Evolutionary conservation across 805 yeast species (phyloP).

Genomic region (Metschnikowia henanensis): DNA sequence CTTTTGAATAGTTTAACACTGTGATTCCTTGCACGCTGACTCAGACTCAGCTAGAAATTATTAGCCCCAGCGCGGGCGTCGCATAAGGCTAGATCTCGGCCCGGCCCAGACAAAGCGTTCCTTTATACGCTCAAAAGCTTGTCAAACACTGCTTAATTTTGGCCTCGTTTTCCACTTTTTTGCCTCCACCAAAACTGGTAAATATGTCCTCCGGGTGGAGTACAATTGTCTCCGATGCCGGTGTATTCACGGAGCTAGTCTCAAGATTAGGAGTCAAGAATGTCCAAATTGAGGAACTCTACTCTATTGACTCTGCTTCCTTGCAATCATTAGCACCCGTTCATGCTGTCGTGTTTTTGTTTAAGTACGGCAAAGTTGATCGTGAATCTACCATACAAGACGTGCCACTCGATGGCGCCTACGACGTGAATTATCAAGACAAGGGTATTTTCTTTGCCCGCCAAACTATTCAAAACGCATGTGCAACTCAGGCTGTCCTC

Average conservation of each 20-base stretch:
- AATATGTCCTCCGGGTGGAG: slow-evolving; percentile 48
- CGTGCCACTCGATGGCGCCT: slow-evolving; percentile 45
- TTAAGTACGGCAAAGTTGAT: slow-evolving; percentile 53
- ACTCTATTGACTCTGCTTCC: slow-evolving; percentile 48
- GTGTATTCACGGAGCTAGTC: slow-evolving; percentile 64
- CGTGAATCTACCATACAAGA: slow-evolving; percentile 29
- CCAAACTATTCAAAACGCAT: slow-evolving; percentile 66
- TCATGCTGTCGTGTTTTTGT: slow-evolving; percentile 61
- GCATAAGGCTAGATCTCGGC: too few relatives aligned
- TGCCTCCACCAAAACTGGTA: too few relatives aligned
- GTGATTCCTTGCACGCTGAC: too few relatives aligned
- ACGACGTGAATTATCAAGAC: slow-evolving; percentile 33
- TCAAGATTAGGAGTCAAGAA: slow-evolving; percentile 52
- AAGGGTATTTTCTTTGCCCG: slow-evolving; percentile 56
- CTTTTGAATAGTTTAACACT: too few relatives aligned
- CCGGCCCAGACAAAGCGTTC: too few relatives aligned
- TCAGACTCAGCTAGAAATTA: too few relatives aligned
- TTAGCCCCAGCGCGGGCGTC: too few relatives aligned
- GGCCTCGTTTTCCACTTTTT: too few relatives aligned
- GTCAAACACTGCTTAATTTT: too few relatives aligned
- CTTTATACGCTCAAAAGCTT: too few relatives aligned
- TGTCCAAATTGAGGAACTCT: slow-evolving; percentile 59
- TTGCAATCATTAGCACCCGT: slow-evolving; percentile 40
- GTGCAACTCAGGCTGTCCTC: slow-evolving; percentile 73
- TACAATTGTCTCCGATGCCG: slow-evolving; percentile 66